These are phyloP conservation scores for Penicillium psychrosexuale DNA, from an alignment of 2,329 filamentous ascomycete genomes.

Conservation along the genomic window DNA sequence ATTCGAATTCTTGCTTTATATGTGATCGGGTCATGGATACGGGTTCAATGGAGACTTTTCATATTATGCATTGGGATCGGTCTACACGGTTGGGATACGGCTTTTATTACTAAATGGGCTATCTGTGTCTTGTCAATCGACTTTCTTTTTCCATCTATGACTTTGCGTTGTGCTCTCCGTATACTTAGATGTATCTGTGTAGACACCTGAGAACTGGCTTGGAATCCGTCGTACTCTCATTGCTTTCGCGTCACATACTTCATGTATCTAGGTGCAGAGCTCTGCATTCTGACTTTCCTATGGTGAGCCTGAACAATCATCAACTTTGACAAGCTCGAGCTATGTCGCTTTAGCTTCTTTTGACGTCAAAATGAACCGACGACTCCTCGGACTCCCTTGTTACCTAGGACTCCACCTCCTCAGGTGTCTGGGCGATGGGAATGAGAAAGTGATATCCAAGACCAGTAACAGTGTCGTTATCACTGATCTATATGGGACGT, in stretches of 20 bases:
- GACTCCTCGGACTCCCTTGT: not conserved
- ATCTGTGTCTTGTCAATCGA: slow-evolving; percentile 13
- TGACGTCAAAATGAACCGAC: not conserved
- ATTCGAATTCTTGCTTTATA: slow-evolving; percentile 16
- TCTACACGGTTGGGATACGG: slow-evolving; percentile 21
- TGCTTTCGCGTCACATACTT: not conserved
- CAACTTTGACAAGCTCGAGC: no score
- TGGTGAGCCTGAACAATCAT: not conserved
- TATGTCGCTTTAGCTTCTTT: not conserved
- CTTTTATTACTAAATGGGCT: slow-evolving; percentile 2
- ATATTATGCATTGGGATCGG: slow-evolving; percentile 26
- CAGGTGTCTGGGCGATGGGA: not conserved
- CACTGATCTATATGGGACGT: not conserved
- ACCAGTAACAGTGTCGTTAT: not conserved
- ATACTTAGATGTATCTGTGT: not conserved
- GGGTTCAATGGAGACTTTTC: slow-evolving; percentile 8
- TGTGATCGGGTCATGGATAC: slow-evolving; percentile 13
- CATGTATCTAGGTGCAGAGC: not conserved
- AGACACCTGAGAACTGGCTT: not conserved
- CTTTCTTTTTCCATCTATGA: slow-evolving; percentile 4
- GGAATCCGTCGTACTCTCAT: not conserved
- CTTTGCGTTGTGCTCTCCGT: not conserved
- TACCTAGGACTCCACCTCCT: no score
- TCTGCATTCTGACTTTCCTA: not conserved
- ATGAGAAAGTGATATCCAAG: not conserved